A percentile compares a stretch with the other conserved stretches of the same genome.
Evolutionary conservation across 345 rosid species (phyloP).

Genomic region (Chamaenerion angustifolium): DNA sequence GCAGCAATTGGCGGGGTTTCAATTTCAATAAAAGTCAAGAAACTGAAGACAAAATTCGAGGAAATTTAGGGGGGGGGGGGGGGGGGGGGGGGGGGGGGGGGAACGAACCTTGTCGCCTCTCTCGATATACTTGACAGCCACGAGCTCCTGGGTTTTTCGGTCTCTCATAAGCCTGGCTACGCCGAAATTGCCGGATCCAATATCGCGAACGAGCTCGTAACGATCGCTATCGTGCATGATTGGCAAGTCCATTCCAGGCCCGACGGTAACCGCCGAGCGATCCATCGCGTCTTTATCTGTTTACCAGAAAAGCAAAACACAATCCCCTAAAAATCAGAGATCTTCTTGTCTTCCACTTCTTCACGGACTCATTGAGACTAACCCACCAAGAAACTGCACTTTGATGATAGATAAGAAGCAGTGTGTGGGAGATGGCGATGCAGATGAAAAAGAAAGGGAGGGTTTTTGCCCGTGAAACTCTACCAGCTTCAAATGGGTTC

Average conservation of each 20-base stretch:
- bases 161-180: conserved; percentile 86
- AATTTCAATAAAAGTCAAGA: not conserved
- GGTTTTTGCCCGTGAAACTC: too few relatives aligned
- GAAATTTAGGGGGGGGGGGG: too few relatives aligned
- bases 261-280: conserved; percentile 32
- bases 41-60: not conserved
- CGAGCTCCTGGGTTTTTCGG: conserved; percentile 62
- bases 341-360: too few relatives aligned
- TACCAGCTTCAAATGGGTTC: too few relatives aligned
- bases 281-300: conserved; percentile 18
- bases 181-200: conserved; percentile 86
- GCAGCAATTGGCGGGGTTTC: too few relatives aligned
- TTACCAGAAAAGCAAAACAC: too few relatives aligned
- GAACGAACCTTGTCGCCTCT: conserved; percentile 68
- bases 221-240: conserved; percentile 93
- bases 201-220: conserved; percentile 73
- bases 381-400: too few relatives aligned
- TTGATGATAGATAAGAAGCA: conserved; percentile 10
- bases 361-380: not conserved
- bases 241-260: conserved; percentile 77
- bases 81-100: not conserved
- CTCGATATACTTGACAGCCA: conserved; percentile 95
- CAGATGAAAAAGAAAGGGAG: not conserved
- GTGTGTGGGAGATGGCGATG: not conserved
- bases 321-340: too few relatives aligned